Percentiles rank a stretch among this genome's conserved stretches.
Conservation (phyloP, 2,329 filamentous ascomycete genomes). For the Verticillium nonalfalfae region DNA sequence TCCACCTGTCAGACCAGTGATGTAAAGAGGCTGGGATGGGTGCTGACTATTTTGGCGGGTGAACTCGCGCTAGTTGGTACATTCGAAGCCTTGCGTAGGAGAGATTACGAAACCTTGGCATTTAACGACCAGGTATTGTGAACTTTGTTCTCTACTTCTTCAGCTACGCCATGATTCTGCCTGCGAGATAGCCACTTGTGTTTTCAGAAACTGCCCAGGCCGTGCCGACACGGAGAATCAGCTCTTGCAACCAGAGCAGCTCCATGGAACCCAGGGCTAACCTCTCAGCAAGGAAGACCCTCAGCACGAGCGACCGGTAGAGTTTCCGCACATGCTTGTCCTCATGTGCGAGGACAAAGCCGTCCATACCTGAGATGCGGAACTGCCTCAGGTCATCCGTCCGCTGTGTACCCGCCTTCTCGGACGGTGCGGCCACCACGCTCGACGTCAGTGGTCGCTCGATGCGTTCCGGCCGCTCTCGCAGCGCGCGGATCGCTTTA, state of each 20-base stretch:
- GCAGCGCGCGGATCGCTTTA: conserved; percentile 35
- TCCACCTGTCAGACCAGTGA: neutral
- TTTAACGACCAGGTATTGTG: too few relatives aligned
- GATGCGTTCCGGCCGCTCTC: conserved; percentile 33
- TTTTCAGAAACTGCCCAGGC: conserved; percentile 21
- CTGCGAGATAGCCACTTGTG: neutral
- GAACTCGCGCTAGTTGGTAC: neutral
- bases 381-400: conserved; percentile 36
- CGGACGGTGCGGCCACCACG: conserved; percentile 9
- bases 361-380: conserved; percentile 45
- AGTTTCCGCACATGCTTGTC: conserved; percentile 16
- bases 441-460: conserved; percentile 33
- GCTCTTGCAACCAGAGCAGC: conserved; percentile 22
- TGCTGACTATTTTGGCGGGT: neutral
- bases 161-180: neutral
- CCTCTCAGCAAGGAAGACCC: conserved; percentile 37
- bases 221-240: conserved; percentile 23
- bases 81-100: neutral
- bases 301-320: conserved; percentile 32
- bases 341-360: conserved; percentile 31
- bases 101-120: neutral
- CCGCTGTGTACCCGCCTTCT: conserved; percentile 5
- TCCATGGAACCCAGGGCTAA: conserved; percentile 28
- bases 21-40: neutral
- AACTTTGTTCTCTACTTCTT: neutral